Evolutionary conservation across 2,329 filamentous ascomycete genomes (phyloP), one percentile per base, ranked within the genome.

Genomic region (Bipolaris bicolor): DNA sequence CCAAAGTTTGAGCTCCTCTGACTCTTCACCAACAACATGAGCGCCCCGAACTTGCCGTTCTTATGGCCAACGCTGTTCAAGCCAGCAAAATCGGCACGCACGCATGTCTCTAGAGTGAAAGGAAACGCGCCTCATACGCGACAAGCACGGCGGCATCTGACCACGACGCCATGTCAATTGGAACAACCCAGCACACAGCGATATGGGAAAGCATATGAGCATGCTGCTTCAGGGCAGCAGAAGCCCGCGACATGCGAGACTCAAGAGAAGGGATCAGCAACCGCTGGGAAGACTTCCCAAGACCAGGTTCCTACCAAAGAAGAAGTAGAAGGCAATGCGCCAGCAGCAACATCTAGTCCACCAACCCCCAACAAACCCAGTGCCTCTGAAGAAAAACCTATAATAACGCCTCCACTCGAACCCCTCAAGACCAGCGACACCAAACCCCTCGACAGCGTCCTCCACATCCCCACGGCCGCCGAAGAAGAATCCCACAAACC

Each of bases 141-240:
- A 66, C 57, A 37, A 55, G 54, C 50, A 49, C 52, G 69, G 33
- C 53, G 62, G 33, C 49, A 54, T 20, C 69, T 76, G 31, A 68
- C 76, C 45, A 65, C 76, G 31, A 71, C 73, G 11, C 33, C 71
- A 48, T 69, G 65, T 41, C 69, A 64, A 44, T 40, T 56, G 11
- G 60, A 72, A 65, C 66, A 71, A 66, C 58, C 74, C 54, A 58
- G 66, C 64, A 58, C 65, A n/a, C 74, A 79, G 53, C 77, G 80
- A 37, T 82, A 82, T 70, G 81, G 81, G 24, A 78, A 76, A 13
- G 80, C 80, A 1, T 80, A 81, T 45, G 77, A 82, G 60, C 80
- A 80, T 3, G 74, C 76, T 6, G 73, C 77, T 0, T 74, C 80
- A 55, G 66, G 79, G 5, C 52, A 58, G 18, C 67, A 65, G 7